These are phyloP conservation scores for Oryza meyeriana DNA, from an alignment of 176 grass and related monocot genomes.

Conservation along the genomic window DNA sequence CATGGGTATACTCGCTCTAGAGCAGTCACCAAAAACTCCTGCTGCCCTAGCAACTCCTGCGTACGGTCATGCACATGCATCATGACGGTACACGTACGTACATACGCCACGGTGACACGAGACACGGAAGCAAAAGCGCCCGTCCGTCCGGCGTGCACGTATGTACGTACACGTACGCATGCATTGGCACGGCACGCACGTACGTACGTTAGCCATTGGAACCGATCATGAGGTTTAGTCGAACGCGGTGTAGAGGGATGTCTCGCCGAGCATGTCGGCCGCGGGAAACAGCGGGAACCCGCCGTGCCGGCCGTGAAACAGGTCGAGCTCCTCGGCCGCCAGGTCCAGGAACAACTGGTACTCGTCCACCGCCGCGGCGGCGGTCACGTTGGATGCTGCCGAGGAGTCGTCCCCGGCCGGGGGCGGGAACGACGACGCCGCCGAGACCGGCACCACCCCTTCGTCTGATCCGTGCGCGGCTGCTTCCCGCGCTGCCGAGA, in stretches of 20 bases:
- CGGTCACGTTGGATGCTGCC: conserved; percentile 44
- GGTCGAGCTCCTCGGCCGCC: conserved; percentile 59
- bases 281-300: conserved; percentile 44
- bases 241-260: conserved; percentile 61
- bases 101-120: conserved; percentile 27
- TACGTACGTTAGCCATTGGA: neutral
- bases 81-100: conserved; percentile 37
- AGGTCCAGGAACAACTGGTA: conserved; percentile 71
- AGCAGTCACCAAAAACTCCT: conserved; percentile 16
- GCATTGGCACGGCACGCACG: neutral
- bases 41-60: conserved; percentile 13
- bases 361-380: conserved; percentile 47
- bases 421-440: neutral
- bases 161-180: conserved; percentile 52
- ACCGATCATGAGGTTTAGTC: conserved; percentile 30
- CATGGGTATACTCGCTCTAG: neutral
- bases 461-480: neutral
- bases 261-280: conserved; percentile 37
- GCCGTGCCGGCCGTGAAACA: conserved; percentile 50
- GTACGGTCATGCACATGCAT: neutral
- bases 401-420: conserved; percentile 55
- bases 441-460: neutral
- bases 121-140: neutral
- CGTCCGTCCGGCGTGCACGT: neutral
- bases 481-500: neutral